Base-by-base conservation (phyloP, 768 basidiomycete genomes). In the Macrolepiota albuminosa region DNA sequence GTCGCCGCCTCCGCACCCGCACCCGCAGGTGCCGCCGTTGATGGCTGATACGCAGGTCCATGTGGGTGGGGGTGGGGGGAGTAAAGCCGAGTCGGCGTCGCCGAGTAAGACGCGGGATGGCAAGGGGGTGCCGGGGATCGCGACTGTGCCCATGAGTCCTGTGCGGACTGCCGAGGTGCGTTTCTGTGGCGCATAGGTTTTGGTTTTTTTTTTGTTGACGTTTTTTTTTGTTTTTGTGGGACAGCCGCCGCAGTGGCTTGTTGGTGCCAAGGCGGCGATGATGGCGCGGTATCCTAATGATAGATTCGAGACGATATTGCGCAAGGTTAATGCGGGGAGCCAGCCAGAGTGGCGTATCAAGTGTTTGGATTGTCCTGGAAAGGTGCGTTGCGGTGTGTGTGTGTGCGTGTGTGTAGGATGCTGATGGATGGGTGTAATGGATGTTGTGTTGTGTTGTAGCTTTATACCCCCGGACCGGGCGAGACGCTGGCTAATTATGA, bases 341-440 rank as follows among this genome's bases (percentile, higher is more conserved):
- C 72, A 77, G 26, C 81, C 84, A 6, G 94, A 96, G 72, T 98
- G 95, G 95, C 83, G 93, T 18, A 82, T 96, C 69, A 94, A 89
- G 72, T 97, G 94, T 71, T 69, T 86, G 64, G 94, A 97, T 71
- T 95, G 94, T 73, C 94, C 94, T 64, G 93, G 93, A 68, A 96
- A 95, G 83, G 93, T 93, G 61, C 31, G 79, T 69, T 18, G 29
- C 45, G 34, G n/a, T 24, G 58, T 8, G 21, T 21, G 1, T 6
- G 36, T 10, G 36, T 2, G 26, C 33, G 8, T 33, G 42, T 29
- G 21, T 49, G 33, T 36, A 10, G 36, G 40, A 18, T 8, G 40
- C 40, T 42, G n/a, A 42, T 39, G 37, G 3, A 21, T 21, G 21
- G 21, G 21, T 21, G 21, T 21, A 21, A 21, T 21, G 21, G 21